Evolutionary conservation across 805 yeast species (phyloP).

Genomic region (Wickerhamiella brachini): DNA sequence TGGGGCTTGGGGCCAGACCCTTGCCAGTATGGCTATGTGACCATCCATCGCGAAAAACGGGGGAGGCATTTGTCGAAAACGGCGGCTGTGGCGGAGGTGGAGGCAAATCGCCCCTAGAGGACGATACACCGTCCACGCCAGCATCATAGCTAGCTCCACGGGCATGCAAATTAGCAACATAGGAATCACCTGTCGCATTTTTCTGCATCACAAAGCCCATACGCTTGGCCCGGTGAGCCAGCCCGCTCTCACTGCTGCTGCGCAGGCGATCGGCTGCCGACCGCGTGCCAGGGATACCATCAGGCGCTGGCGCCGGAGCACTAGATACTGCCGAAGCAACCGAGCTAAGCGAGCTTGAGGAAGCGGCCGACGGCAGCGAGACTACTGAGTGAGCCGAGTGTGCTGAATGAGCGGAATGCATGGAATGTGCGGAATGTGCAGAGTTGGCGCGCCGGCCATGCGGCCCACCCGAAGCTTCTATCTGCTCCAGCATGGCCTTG

Average conservation of each 20-base stretch:
- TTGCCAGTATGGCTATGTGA: neutral
- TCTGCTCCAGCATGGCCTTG: constrained; percentile 4
- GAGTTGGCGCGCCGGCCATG: neutral
- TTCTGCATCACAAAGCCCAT: constrained; percentile 48
- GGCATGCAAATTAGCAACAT: constrained; percentile 18
- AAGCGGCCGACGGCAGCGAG: neutral
- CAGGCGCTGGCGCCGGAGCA: neutral
- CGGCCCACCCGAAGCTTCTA: neutral
- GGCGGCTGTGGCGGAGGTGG: neutral
- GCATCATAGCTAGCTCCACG: constrained; percentile 29
- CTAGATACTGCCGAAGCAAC: neutral
- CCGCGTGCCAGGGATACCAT: neutral
- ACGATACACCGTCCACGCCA: neutral
- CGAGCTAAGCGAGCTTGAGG: neutral
- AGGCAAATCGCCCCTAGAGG: neutral
- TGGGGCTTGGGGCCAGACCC: neutral
- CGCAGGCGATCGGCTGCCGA: constrained; percentile 11
- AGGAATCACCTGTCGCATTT: constrained; percentile 12
- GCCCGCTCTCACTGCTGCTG: constrained; percentile 28
- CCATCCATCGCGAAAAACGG: neutral
- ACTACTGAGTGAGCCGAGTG: neutral
- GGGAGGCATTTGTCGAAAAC: neutral
- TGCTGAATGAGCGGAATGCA: neutral
- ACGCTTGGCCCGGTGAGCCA: constrained; percentile 51
- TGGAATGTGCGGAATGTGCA: neutral